These are phyloP conservation scores for Penicillium sp. DNA, from an alignment of 2,329 filamentous ascomycete species.

Conservation along the genomic window DNA sequence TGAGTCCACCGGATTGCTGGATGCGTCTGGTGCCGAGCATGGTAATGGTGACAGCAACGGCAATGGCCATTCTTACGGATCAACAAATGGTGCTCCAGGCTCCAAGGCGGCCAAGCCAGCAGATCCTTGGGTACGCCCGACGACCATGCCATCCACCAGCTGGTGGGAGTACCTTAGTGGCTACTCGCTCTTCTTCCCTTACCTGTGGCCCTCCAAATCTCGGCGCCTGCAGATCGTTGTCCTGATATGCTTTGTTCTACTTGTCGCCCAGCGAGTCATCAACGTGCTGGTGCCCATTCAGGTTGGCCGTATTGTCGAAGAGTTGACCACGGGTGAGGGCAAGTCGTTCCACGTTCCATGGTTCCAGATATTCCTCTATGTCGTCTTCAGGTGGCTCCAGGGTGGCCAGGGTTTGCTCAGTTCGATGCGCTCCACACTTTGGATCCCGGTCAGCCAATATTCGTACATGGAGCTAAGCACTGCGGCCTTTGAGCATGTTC, in stretches of 20 bases:
- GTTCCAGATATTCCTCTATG: constrained; percentile 71
- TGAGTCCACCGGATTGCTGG: constrained; percentile 45
- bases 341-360: constrained; percentile 62
- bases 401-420: constrained; percentile 85
- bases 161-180: constrained; percentile 97
- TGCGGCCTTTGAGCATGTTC: constrained; percentile 95
- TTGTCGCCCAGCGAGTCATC: constrained; percentile 76
- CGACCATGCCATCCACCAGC: constrained; percentile 77
- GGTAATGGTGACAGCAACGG: constrained; percentile 37
- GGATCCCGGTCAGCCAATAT: constrained; percentile 96
- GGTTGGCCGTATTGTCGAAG: constrained; percentile 74
- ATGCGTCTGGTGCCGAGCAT: constrained; percentile 44
- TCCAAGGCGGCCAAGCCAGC: constrained; percentile 46
- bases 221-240: constrained; percentile 73
- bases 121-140: constrained; percentile 85
- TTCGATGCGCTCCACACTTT: constrained; percentile 76
- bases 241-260: constrained; percentile 74
- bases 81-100: constrained; percentile 41
- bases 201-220: constrained; percentile 89
- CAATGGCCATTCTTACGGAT: constrained; percentile 53
- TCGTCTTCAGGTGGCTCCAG: constrained; percentile 76
- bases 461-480: constrained; percentile 93
- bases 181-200: constrained; percentile 92
- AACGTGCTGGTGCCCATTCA: constrained; percentile 84
- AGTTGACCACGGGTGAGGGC: constrained; percentile 61